Conservation (phyloP, 2,329 filamentous ascomycete genomes). For the Metarhizium robertsii region DNA sequence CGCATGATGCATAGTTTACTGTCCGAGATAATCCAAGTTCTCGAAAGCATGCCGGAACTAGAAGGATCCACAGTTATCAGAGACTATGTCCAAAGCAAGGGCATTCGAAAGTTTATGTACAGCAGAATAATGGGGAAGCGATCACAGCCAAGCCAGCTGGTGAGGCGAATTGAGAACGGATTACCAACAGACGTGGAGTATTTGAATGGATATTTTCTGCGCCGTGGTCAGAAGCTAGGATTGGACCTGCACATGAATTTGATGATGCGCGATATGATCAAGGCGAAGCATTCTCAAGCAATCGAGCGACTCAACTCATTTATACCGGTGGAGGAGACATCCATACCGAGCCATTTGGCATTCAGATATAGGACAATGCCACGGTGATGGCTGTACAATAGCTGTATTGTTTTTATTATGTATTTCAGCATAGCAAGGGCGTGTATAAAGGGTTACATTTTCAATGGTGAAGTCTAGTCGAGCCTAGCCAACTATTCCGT, state of each 20-base stretch:
- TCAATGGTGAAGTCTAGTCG: background rate
- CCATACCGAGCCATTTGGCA: constrained; percentile 14
- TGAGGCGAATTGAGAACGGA: constrained; percentile 53
- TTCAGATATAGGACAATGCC: constrained; percentile 14
- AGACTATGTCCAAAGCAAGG: constrained; percentile 46
- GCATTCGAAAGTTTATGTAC: constrained; percentile 51
- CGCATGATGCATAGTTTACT: constrained; percentile 62
- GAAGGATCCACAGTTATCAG: constrained; percentile 48
- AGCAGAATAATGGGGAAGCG: constrained; percentile 31
- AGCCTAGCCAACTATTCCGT: background rate
- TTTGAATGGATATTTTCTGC: constrained; percentile 81
- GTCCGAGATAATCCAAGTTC: constrained; percentile 63
- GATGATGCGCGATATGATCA: constrained; percentile 62
- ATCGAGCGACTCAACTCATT: constrained; percentile 20
- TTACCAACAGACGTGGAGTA: constrained; percentile 68
- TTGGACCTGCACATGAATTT: constrained; percentile 65
- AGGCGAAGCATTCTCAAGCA: constrained; percentile 48
- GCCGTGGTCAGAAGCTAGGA: constrained; percentile 60
- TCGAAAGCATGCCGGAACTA: constrained; percentile 67
- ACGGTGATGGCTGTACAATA: background rate
- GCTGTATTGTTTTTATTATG: background rate
- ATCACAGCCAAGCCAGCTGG: constrained; percentile 51
- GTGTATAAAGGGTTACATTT: background rate
- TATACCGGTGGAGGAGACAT: constrained; percentile 27
- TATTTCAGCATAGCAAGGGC: constrained; percentile 7